Evolutionary conservation across 148 eudicot genomes (phyloP), one percentile per base, ranked within the genome.

Genomic region (Vaccinium corymbosum): DNA sequence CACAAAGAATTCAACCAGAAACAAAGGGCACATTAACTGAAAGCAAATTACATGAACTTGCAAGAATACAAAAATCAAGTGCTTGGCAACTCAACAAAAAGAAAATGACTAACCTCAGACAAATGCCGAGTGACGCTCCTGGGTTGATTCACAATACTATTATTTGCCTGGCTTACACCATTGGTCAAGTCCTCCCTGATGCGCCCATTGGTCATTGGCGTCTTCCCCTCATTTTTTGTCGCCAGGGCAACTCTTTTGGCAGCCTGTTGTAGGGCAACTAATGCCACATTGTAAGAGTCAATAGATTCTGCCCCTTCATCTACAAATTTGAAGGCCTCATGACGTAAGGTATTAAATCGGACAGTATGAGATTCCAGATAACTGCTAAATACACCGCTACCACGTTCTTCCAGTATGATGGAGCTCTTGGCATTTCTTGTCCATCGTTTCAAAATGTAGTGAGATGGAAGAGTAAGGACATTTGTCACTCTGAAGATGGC

Each of bases 401-500:
- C 83, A 59, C 85, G 88, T 42, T 88, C 90, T 78, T 89, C 92
- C 70, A 91, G 76, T 75, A 83, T 77, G 84, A 91, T 84, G 83
- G 84, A 89, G 86, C 93, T 91, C 80, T 88, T 91, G 16, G 93
- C 92, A 76, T 89, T 89, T 84, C 85, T 87, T 29, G 91, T 89
- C 93, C 93, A 91, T 72, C 93, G 72, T 81, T 88, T 91, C 78
- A 91, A 59, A 55, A 91, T 85, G 78, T 88, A 91, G 83, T 85
- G 87, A 19, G 90, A 84, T 49, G 93, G 93, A 80, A 91, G 93
- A 55, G 91, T 89, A 71, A 91, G 93, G 51, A 91, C 89, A 87
- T 91, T 89, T 72, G 93, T 91, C 70, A 91, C 93, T 79, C 93
- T 88, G 57, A 91, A 91, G 56, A 91, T 88, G 42, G 93, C 92